Conservation (phyloP, 2,329 filamentous ascomycete species). For the Paraphaeosphaeria sporulosa region DNA sequence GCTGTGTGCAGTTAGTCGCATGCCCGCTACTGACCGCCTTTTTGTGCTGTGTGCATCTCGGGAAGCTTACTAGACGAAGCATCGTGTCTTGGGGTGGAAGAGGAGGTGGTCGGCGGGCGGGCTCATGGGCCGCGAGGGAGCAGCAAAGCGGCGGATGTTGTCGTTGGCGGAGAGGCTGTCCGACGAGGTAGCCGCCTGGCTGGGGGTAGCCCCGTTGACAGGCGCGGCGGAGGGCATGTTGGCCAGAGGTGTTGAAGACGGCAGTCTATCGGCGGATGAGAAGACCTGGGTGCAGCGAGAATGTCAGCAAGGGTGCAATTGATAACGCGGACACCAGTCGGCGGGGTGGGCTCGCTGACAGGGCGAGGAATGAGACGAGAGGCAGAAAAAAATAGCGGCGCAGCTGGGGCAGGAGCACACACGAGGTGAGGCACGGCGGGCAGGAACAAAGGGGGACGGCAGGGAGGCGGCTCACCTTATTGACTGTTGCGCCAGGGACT, state of each 20-base stretch:
- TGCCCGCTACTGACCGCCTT: constrained; percentile 13
- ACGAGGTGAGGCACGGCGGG: constrained; percentile 17
- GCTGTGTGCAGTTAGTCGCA: constrained; percentile 52
- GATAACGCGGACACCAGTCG: background rate
- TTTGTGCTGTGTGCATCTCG: background rate
- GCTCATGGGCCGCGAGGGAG: constrained; percentile 90
- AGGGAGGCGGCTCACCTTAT: constrained; percentile 36
- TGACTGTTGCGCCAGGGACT: constrained; percentile 27
- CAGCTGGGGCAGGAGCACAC: constrained; percentile 27
- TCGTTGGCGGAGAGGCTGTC: constrained; percentile 80
- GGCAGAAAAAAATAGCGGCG: constrained; percentile 12
- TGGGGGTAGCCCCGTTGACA: constrained; percentile 41
- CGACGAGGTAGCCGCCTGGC: constrained; percentile 41
- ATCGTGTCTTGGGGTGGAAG: constrained; percentile 99
- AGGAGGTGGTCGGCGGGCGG: constrained; percentile 87
- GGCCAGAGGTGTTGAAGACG: constrained; percentile 23
- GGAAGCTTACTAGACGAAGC: constrained; percentile 86
- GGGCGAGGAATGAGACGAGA: constrained; percentile 15
- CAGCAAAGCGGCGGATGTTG: constrained; percentile 96
- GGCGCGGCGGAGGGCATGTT: constrained; percentile 56
- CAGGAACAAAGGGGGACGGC: constrained; percentile 11
- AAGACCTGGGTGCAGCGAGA: background rate
- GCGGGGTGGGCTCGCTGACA: constrained; percentile 26
- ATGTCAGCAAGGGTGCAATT: constrained; percentile 15
- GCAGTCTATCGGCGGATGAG: constrained; percentile 27